Evolutionary conservation across 225 moss, liverwort and hornwort genomes (phyloP), one percentile per base, ranked within the genome.

Genomic region (Pleurozium schreberi): DNA sequence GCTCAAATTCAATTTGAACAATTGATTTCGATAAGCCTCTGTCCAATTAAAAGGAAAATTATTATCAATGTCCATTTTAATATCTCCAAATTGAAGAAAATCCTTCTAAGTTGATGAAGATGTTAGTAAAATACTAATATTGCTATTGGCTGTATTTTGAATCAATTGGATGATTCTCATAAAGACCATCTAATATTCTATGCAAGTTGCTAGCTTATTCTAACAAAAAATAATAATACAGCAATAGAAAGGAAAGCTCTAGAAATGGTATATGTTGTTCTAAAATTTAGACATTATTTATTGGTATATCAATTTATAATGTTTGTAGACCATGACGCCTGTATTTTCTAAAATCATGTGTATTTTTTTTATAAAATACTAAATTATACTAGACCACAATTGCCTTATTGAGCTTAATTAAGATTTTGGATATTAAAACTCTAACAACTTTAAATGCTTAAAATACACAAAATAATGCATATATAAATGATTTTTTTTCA

Each of bases 181-280:
- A 68, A 40, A 68, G n/a, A 22, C 22, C n/a, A 68, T 68, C 7
- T 1, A n/a, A 68, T n/a, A 22, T n/a, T 21, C 12, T n/a, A 40
- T 68, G 8, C 40, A n/a, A 68, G 21, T 13, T 0, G 2, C 1
- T 4, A 68, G 7, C 7, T 22, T 68, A 22, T 12, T 22, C 4
- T 13, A 68, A 7, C 2, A n/a, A 69, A 12, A 42, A 40, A 23
- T n/a, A n/a, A 57, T 57, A 6, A n/a, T n/a, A n/a, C 16, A n/a
- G n/a, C 5, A 16, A 21, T n/a, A 19, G 1, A 22, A 1, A 22
- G 4, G 22, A 68, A 68, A 2, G 2, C 2, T 12, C 13, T n/a
- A 2, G 2, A 1, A 12, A 68, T n/a, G 12, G 7, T n/a, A 23
- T 68, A 68, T 68, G 23, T 4, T 7, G 4, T 68, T 68, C 2